Percentiles rank a stretch among this genome's conserved stretches.
Evolutionary conservation across 305 asterid genomes (phyloP).

Genomic region (Solanum hybrid): DNA sequence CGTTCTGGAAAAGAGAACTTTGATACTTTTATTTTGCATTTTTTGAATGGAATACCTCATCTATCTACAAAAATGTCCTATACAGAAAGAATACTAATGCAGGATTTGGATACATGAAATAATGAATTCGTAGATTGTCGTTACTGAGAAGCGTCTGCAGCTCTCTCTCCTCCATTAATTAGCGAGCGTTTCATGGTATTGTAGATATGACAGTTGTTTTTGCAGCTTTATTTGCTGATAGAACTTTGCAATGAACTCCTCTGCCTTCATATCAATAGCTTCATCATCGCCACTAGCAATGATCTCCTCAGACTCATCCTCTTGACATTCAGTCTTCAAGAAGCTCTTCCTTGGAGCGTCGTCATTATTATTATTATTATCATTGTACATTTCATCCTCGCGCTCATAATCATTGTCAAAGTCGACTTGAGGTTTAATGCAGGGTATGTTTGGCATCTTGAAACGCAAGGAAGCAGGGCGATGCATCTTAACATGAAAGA

Average conservation of each 20-base stretch:
- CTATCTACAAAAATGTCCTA: background rate
- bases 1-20: background rate
- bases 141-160: background rate
- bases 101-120: background rate
- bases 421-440: slow-evolving; percentile 37
- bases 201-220: slow-evolving; percentile 38
- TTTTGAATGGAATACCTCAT: background rate
- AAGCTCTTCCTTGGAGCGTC: slow-evolving; percentile 17
- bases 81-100: background rate
- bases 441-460: slow-evolving; percentile 63
- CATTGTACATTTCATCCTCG: background rate
- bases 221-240: slow-evolving; percentile 63
- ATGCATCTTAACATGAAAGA: slow-evolving; percentile 48
- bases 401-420: slow-evolving; percentile 9
- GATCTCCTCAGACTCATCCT: slow-evolving; percentile 5
- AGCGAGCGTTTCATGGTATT: slow-evolving; percentile 19
- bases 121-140: background rate
- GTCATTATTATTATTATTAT: background rate
- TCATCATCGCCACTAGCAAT: slow-evolving; percentile 18
- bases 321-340: background rate
- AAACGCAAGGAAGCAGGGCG: slow-evolving; percentile 52
- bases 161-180: background rate
- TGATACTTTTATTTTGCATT: background rate
- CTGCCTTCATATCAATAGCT: slow-evolving; percentile 70
- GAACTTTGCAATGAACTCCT: slow-evolving; percentile 60